phyloP scores from a whole-genome alignment of 1,139 yeast genomes.

The Kluyveromyces marxianus region DNA sequence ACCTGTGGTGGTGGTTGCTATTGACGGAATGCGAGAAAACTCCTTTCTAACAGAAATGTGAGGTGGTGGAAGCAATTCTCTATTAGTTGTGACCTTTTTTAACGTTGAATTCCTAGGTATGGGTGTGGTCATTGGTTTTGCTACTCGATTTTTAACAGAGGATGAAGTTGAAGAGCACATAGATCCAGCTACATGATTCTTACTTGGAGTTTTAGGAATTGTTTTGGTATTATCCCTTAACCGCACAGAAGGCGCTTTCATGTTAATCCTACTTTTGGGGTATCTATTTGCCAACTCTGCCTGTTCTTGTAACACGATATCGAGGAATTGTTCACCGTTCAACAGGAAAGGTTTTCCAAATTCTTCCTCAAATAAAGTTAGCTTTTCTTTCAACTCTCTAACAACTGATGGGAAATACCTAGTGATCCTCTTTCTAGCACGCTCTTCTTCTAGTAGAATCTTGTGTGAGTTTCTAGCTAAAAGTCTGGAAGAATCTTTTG shows the following conservation, averaged over 20 bases:
- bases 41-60: not conserved
- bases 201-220: not conserved
- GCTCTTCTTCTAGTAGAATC: constrained; percentile 73
- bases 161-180: not conserved
- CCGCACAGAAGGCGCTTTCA: constrained; percentile 1
- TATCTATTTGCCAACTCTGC: constrained; percentile 30
- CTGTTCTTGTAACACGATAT: constrained; percentile 39
- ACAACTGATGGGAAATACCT: constrained; percentile 62
- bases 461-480: constrained; percentile 72
- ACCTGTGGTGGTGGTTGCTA: not conserved
- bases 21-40: not conserved
- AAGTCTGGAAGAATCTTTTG: constrained; percentile 74
- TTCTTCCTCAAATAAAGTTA: constrained; percentile 41
- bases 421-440: constrained; percentile 56
- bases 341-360: constrained; percentile 36
- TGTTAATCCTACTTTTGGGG: constrained; percentile 27
- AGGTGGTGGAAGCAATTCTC: not conserved
- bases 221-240: not conserved
- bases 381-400: constrained; percentile 40
- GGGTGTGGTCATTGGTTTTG: not conserved
- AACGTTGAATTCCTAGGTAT: not conserved
- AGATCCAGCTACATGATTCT: constrained; percentile 2
- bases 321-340: constrained; percentile 42
- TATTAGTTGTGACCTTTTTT: too few species aligned
- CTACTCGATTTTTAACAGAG: not conserved